These are phyloP conservation scores for Warburgia ugandensis DNA, from an alignment of 164 flowering plant species.

Conservation along the genomic window DNA sequence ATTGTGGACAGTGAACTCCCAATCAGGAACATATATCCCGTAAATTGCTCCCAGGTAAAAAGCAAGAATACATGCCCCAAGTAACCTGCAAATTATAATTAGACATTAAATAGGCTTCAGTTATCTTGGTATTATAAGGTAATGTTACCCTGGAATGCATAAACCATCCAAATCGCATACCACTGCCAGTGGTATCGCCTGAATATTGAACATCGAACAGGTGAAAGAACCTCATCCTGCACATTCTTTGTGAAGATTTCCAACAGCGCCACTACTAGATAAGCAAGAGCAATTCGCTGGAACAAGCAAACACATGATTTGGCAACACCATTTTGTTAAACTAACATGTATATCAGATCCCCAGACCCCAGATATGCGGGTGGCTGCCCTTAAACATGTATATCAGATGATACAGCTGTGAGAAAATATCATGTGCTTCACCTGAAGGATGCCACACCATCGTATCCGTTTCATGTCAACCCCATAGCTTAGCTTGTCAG, in stretches of 20 bases:
- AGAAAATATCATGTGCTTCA: constrained; percentile 12
- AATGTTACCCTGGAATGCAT: no score
- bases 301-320: constrained; percentile 8
- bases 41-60: constrained; percentile 56
- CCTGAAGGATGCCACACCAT: constrained; percentile 95
- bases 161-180: constrained; percentile 35
- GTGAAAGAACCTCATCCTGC: constrained; percentile 21
- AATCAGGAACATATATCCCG: constrained; percentile 81
- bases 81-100: constrained; percentile 41
- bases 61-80: constrained; percentile 46
- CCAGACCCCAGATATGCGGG: no score
- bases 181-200: constrained; percentile 62
- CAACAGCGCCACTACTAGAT: constrained; percentile 57
- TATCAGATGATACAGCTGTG: neutral
- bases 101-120: no score
- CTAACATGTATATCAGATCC: neutral
- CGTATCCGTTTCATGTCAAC: constrained; percentile 71
- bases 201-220: constrained; percentile 39
- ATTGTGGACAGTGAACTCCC: constrained; percentile 58
- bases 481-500: constrained; percentile 73
- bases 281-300: constrained; percentile 85
- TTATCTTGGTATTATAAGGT: no score
- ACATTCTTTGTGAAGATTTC: constrained; percentile 46
- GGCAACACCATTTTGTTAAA: neutral
- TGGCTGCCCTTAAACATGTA: no score